Base-by-base conservation (phyloP, 2,329 filamentous ascomycete species). In the Shiraia bambusicola region DNA sequence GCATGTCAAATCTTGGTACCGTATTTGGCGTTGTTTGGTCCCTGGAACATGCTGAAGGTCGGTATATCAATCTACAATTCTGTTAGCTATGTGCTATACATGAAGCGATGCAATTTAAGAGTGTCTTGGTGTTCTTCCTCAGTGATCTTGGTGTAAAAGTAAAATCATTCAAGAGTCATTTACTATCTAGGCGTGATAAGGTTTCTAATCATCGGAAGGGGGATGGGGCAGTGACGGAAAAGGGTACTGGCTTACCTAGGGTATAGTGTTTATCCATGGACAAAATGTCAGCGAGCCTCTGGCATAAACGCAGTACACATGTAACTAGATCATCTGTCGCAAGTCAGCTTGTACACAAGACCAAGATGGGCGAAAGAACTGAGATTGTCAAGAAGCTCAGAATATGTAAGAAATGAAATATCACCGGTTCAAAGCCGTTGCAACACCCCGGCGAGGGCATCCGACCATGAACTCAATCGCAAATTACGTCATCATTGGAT, bases 381-480 rank as follows among this genome's bases (percentile, higher is more conserved):
- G 19, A 6, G 26, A 22, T 28, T 22, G 42, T 34, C 37, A 37
- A 14, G 37, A 56, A 41, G 55, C 54, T 95, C 90, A 95, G 90
- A 88, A 95, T 95, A 95, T 95, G 90, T 95, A 95, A 95, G 90
- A 92, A 83, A 81, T 82, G 84, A 74, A 90, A 88, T 94, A 87
- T 95, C 90, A 95, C 66, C 62, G 76, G 71, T 81, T 75, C 79
- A 75, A 74, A 67, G 74, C 78, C 85, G 84, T 90, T 84, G 85
- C 79, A 84, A 86, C 77, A 79, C 87, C 83, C 90, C 82, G 90
- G 91, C 90, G 86, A 86, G 89, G 83, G 87, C 76, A 79, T 88
- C 89, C 91, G 82, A 83, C 76, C 72, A 72, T 71, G 75, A 78
- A 80, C 86, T 96, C 90, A 94, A 92, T 92, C 90, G 91, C 90